Evolutionary conservation across 192 early-diverging fungal genomes (phyloP).

Genomic region (Coemansia guatemalensis): DNA sequence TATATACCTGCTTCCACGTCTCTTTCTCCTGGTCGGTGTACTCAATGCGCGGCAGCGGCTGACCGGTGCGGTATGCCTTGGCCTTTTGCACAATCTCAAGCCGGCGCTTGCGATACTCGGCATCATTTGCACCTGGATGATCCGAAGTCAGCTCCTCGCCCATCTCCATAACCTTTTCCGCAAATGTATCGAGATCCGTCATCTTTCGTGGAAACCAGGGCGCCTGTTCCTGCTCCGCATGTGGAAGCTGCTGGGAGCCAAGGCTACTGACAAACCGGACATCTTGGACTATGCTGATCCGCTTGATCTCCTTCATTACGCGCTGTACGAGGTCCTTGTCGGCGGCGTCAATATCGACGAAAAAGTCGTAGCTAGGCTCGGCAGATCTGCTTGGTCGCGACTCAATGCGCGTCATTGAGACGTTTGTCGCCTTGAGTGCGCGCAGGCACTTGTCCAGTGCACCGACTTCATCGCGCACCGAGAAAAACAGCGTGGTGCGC

Average conservation of each 20-base stretch:
- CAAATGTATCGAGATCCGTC: slow-evolving; percentile 88
- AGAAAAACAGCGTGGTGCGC: slow-evolving; percentile 71
- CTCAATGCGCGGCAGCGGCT: slow-evolving; percentile 74
- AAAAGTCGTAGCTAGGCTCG: slow-evolving; percentile 90
- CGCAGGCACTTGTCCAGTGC: slow-evolving; percentile 80
- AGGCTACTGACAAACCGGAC: slow-evolving; percentile 53
- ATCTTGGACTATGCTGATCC: slow-evolving; percentile 61
- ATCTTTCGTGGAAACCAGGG: slow-evolving; percentile 97
- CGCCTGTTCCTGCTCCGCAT: slow-evolving; percentile 27
- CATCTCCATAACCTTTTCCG: slow-evolving; percentile 89
- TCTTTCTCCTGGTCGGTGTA: slow-evolving; percentile 78
- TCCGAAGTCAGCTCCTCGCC: slow-evolving; percentile 87
- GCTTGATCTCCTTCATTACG: slow-evolving; percentile 64
- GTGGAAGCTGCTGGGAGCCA: neutral
- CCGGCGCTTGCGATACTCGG: slow-evolving; percentile 79
- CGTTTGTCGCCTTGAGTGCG: slow-evolving; percentile 64
- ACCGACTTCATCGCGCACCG: slow-evolving; percentile 82
- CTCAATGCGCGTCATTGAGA: slow-evolving; percentile 95
- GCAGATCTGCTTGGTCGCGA: slow-evolving; percentile 81
- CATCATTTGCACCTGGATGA: slow-evolving; percentile 91
- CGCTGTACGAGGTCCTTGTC: slow-evolving; percentile 59
- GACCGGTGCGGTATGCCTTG: slow-evolving; percentile 71
- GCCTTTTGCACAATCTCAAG: slow-evolving; percentile 83
- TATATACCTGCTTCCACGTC: slow-evolving; percentile 85
- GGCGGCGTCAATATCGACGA: slow-evolving; percentile 81